These are phyloP conservation scores for Yarrowia keelungensis DNA, from an alignment of 805 yeast species.

Conservation along the genomic window DNA sequence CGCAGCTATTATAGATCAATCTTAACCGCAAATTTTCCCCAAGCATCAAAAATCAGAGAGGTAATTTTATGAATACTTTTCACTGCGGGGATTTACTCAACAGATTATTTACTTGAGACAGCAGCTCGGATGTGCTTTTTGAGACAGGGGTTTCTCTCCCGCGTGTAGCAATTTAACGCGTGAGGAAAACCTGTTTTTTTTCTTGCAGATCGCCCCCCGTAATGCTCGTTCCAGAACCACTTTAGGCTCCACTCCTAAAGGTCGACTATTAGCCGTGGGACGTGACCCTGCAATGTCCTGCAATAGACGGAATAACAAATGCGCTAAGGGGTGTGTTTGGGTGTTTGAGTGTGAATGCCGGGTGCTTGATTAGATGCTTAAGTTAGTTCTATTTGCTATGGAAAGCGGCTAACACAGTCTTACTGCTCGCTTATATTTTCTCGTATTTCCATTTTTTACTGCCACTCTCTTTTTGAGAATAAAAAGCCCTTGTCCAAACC, in stretches of 20 bases:
- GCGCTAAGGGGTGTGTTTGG: no score
- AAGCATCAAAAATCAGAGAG: no score
- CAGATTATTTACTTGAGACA: slow-evolving; percentile 6
- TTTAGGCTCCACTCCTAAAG: slow-evolving; percentile 9
- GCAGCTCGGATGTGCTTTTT: slow-evolving; percentile 1
- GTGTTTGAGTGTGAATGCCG: no score
- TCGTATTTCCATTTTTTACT: background rate
- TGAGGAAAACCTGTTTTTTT: background rate
- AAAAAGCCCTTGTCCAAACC: background rate
- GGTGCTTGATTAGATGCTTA: no score
- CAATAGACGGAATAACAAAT: slow-evolving; percentile 1
- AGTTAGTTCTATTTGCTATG: no score
- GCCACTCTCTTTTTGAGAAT: background rate
- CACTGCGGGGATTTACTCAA: slow-evolving; percentile 9
- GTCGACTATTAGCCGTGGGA: background rate
- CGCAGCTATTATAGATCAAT: background rate
- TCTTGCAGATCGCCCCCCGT: slow-evolving; percentile 8
- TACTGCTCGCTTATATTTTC: background rate
- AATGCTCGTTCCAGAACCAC: slow-evolving; percentile 10
- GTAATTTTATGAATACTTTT: background rate
- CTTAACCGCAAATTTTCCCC: no score
- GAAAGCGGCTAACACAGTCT: no score
- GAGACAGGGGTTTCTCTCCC: background rate
- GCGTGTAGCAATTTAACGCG: background rate
- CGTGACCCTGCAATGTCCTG: slow-evolving; percentile 11